phyloP scores from a whole-genome alignment of 306 rosid species.

The Ochetophila trinervis region DNA sequence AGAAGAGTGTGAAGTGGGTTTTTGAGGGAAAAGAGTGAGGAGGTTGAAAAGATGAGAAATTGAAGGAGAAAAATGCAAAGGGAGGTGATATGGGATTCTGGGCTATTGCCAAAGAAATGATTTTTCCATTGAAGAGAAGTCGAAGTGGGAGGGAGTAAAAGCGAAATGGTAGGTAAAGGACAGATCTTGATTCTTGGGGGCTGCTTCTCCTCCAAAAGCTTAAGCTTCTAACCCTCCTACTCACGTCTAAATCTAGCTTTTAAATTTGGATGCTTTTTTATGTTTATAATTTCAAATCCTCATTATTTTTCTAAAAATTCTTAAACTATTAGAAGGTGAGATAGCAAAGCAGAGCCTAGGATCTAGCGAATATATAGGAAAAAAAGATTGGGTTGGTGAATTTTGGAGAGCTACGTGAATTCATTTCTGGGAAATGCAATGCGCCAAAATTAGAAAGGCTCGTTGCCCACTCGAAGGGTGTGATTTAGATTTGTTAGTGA shows the following conservation, averaged over 20 bases:
- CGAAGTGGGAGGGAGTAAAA: no score
- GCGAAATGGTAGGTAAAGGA: not conserved
- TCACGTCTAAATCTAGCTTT: no score
- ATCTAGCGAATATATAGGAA: not conserved
- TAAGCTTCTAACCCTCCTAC: no score
- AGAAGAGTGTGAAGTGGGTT: no score
- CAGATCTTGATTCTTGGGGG: not conserved
- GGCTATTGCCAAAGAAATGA: not conserved
- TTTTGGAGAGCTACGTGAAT: not conserved
- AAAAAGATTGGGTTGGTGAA: no score
- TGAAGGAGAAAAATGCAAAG: not conserved
- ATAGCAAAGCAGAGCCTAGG: constrained; percentile 5
- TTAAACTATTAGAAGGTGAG: no score
- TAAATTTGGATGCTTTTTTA: no score
- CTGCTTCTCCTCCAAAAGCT: not conserved
- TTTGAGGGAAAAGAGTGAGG: not conserved
- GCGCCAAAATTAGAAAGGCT: not conserved
- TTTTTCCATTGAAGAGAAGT: not conserved
- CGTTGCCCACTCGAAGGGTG: not conserved
- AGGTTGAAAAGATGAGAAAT: not conserved
- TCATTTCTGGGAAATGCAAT: no score
- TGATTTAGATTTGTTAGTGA: not conserved
- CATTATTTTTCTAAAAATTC: no score
- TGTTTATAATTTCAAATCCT: no score
- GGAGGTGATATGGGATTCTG: constrained; percentile 10